phyloP scores from a whole-genome alignment of 257 asterid genomes.

The Przewalskia tangutica region DNA sequence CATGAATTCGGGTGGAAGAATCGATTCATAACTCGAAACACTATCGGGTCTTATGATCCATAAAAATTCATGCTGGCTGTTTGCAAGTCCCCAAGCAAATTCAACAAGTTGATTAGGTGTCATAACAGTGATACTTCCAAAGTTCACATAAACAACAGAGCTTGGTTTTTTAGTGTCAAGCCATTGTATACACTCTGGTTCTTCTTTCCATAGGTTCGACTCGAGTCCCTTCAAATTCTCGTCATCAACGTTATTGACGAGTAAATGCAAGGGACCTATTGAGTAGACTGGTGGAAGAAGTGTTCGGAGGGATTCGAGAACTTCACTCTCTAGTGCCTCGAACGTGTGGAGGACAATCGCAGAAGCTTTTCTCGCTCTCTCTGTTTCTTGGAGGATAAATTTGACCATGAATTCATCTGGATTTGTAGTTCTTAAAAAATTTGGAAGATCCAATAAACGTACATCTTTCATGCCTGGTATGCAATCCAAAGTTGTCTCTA shows the following conservation, averaged over 20 bases:
- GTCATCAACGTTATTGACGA: background rate
- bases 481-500: constrained; percentile 3
- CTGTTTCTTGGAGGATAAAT: background rate
- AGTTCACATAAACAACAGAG: constrained; percentile 7
- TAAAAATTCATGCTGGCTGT: background rate
- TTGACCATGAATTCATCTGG: constrained; percentile 1
- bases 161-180: background rate
- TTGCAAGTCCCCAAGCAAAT: constrained; percentile 14
- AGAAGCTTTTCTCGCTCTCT: constrained; percentile 1
- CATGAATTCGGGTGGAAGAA: background rate
- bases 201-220: constrained; percentile 6
- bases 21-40: background rate
- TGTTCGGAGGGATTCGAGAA: background rate
- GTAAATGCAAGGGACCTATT: constrained; percentile 11
- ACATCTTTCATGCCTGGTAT: constrained; percentile 6
- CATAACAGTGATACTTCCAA: constrained; percentile 4
- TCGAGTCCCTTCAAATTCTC: background rate
- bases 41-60: constrained; percentile 10
- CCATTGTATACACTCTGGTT: constrained; percentile 2
- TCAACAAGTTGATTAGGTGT: background rate
- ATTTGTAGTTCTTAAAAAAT: constrained; percentile 9
- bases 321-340: constrained; percentile 2
- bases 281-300: background rate
- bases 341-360: constrained; percentile 6
- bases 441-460: constrained; percentile 6